Evolutionary conservation across 2,329 filamentous ascomycete species (phyloP).

Genomic region (Chrysoporthe austroafricana): DNA sequence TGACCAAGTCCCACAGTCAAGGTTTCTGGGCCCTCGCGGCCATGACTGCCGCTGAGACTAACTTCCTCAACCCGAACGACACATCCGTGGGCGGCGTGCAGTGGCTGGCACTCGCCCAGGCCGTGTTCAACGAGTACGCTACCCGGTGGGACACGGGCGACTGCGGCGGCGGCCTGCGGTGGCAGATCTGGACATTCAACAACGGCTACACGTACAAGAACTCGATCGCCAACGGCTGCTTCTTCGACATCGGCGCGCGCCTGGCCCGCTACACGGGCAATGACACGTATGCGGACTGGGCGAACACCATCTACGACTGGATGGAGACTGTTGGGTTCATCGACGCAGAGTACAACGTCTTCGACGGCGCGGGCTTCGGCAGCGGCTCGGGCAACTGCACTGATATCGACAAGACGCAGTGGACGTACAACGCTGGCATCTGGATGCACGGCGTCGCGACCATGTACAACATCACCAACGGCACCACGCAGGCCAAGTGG

Average conservation of each 20-base stretch:
- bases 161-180: slow-evolving; percentile 76
- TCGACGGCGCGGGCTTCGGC: slow-evolving; percentile 51
- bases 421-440: slow-evolving; percentile 55
- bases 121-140: slow-evolving; percentile 81
- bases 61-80: slow-evolving; percentile 60
- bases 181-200: slow-evolving; percentile 87
- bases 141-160: slow-evolving; percentile 68
- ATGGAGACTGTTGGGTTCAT: slow-evolving; percentile 49
- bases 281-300: slow-evolving; percentile 64
- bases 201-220: slow-evolving; percentile 66
- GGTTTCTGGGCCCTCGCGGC: slow-evolving; percentile 74
- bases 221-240: slow-evolving; percentile 52
- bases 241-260: slow-evolving; percentile 57
- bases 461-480: slow-evolving; percentile 54
- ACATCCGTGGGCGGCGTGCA: slow-evolving; percentile 54
- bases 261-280: slow-evolving; percentile 69
- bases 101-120: slow-evolving; percentile 75
- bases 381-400: slow-evolving; percentile 43
- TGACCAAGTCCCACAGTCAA: slow-evolving; percentile 59
- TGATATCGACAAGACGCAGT: slow-evolving; percentile 50
- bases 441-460: slow-evolving; percentile 48
- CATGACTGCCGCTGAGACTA: slow-evolving; percentile 71
- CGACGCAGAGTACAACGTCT: slow-evolving; percentile 47
- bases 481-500: slow-evolving; percentile 58
- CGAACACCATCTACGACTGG: slow-evolving; percentile 62